Conservation (phyloP, 768 basidiomycete species). For the Hebeloma cylindrosporum region DNA sequence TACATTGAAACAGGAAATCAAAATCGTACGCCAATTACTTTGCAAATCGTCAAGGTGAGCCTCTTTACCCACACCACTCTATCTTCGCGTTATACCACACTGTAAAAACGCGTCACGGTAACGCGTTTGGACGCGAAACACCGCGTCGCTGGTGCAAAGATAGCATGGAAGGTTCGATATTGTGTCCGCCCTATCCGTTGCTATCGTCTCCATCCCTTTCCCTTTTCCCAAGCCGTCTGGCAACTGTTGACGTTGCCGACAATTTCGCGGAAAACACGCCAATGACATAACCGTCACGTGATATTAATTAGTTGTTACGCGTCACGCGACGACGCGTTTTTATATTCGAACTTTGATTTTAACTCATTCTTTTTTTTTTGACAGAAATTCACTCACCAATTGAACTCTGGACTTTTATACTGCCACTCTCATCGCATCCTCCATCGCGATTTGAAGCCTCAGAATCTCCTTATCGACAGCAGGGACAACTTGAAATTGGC, state of each 20-base stretch:
- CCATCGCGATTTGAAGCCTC: slow-evolving; percentile 96
- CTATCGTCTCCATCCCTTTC: slow-evolving; percentile 4
- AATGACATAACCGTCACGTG: slow-evolving; percentile 31
- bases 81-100: slow-evolving; percentile 8
- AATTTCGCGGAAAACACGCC: slow-evolving; percentile 11
- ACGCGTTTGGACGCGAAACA: slow-evolving; percentile 26
- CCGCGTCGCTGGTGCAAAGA: slow-evolving; percentile 3
- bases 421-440: slow-evolving; percentile 95
- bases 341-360: slow-evolving; percentile 3
- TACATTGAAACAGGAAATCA: slow-evolving; percentile 91
- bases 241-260: slow-evolving; percentile 4
- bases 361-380: slow-evolving; percentile 8
- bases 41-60: slow-evolving; percentile 79
- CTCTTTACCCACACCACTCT: slow-evolving; percentile 15
- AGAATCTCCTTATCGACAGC: slow-evolving; percentile 92
- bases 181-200: no score
- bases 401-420: slow-evolving; percentile 87
- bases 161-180: no score
- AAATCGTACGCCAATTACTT: slow-evolving; percentile 67
- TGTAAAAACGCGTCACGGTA: slow-evolving; percentile 20
- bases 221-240: slow-evolving; percentile 15
- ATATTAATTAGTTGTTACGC: slow-evolving; percentile 23
- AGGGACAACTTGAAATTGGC: slow-evolving; percentile 91
- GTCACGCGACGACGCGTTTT: slow-evolving; percentile 21
- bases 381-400: slow-evolving; percentile 96